phyloP scores from a whole-genome alignment of 768 basidiomycete genomes.

The Kondoa subrosea region DNA sequence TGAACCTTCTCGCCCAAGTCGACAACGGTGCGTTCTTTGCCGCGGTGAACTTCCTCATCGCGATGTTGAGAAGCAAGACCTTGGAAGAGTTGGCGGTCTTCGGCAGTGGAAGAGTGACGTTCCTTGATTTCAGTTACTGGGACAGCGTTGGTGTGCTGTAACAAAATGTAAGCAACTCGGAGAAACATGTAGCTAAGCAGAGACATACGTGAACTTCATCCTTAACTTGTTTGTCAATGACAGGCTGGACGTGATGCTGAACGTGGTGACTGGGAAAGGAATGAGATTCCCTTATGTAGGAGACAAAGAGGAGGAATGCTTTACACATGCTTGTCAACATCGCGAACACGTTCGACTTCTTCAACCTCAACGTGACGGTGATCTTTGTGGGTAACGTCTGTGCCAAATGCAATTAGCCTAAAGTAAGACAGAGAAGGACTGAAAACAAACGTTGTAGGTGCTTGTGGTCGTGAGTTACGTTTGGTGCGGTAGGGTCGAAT shows the following conservation, averaged over 20 bases:
- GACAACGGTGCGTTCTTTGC: constrained; percentile 1
- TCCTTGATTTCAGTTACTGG: constrained; percentile 4
- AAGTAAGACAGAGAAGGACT: background rate
- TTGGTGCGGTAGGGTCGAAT: constrained; percentile 4
- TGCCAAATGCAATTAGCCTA: background rate
- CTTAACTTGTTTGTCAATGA: background rate
- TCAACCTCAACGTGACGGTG: constrained; percentile 1
- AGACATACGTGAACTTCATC: constrained; percentile 1
- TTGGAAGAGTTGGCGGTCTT: background rate
- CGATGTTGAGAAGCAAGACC: constrained; percentile 1
- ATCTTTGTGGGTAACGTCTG: constrained; percentile 1
- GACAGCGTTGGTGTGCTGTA: background rate
- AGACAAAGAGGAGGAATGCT: too few species aligned
- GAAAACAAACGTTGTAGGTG: background rate
- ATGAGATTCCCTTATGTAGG: too few species aligned
- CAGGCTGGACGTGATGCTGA: constrained; percentile 9
- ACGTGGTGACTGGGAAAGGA: constrained; percentile 1
- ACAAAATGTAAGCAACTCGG: background rate
- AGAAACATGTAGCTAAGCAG: background rate
- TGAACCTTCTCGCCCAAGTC: constrained; percentile 8
- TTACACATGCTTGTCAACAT: background rate
- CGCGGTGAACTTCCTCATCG: background rate
- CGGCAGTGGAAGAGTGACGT: background rate
- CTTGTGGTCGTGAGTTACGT: constrained; percentile 8
- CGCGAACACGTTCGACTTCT: background rate